Base-by-base conservation (phyloP, 1,284 basidiomycete genomes). In the Dichomitus squalens region DNA sequence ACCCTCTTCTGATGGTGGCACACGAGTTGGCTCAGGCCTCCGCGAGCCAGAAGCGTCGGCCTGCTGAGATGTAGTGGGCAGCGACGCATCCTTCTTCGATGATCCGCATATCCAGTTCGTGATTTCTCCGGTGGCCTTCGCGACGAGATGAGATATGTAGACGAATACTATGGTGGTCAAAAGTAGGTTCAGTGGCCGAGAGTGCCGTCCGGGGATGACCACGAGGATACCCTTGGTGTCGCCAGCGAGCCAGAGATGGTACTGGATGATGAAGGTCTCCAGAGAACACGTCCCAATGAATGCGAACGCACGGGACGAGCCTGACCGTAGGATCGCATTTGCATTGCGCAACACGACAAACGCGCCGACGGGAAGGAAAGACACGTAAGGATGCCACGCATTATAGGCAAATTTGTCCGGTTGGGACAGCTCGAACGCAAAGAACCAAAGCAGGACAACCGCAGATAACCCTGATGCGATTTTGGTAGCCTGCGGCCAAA, bases 231-330 rank as follows among this genome's bases (percentile, higher is more conserved):
- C 92, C 70, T 92, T 92, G 18, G 91, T 93, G 69, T 96, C 93
- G 4, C 84, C 90, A 0, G 90, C 93, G 36, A 96, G 80, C 90
- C 93, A 95, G 50, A 93, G 79, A 72, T 96, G 93, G 74, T 89
- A 95, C 70, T 96, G 92, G 62, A 95, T 84, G 68, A 95, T 90
- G 71, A 93, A 95, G 0, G 91, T 89, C 73, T 95, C 92, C 44
- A 95, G 79, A 5, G 90, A 92, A 72, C 90, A 92, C 68, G 80
- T 84, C 40, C 93, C 93, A 55, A 95, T 81, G 72, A 91, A 93
- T 38, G 85, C 85, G 74, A 94, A 95, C 20, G 85, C 74, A 29
- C 77, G 77, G 9, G 87, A 91, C 21, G 84, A 85, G 27, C 79
- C 81, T 1, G 90, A 89, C 20, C 93, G 85, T 49, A 95, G 75